Conservation (phyloP, 1,284 basidiomycete genomes). For the Erythrobasidium hasegawianum region DNA sequence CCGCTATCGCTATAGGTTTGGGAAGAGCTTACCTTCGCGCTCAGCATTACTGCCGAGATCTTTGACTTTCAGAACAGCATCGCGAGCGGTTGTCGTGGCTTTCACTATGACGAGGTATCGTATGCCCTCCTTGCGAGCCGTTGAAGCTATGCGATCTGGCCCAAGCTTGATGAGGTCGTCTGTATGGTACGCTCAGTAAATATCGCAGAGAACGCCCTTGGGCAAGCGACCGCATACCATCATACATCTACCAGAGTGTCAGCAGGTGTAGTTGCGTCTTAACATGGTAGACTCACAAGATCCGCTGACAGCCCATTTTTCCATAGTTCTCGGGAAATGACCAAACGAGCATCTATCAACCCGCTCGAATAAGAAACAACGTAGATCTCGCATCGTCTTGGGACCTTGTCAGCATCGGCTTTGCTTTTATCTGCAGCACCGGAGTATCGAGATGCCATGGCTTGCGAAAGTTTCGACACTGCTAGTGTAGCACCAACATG, state of each 20-base stretch:
- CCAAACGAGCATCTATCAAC: slow-evolving; percentile 52
- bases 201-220: too few species aligned
- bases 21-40: slow-evolving; percentile 30
- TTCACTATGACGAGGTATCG: slow-evolving; percentile 46
- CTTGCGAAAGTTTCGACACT: slow-evolving; percentile 54
- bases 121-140: slow-evolving; percentile 42
- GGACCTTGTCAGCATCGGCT: slow-evolving; percentile 29
- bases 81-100: slow-evolving; percentile 19
- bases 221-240: not conserved
- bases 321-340: slow-evolving; percentile 57
- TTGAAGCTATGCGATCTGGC: slow-evolving; percentile 41
- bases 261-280: too few species aligned
- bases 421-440: slow-evolving; percentile 8
- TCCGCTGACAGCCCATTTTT: slow-evolving; percentile 56
- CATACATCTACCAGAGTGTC: slow-evolving; percentile 32
- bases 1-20: too few species aligned
- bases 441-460: slow-evolving; percentile 46
- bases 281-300: slow-evolving; percentile 50
- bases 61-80: slow-evolving; percentile 24
- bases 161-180: slow-evolving; percentile 40
- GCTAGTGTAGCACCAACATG: slow-evolving; percentile 57
- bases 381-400: slow-evolving; percentile 57
- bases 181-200: not conserved
- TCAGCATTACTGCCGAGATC: slow-evolving; percentile 21
- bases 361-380: slow-evolving; percentile 53